Evolutionary conservation across 2,329 filamentous ascomycete species (phyloP).

Genomic region (Coleophoma crateriformis): DNA sequence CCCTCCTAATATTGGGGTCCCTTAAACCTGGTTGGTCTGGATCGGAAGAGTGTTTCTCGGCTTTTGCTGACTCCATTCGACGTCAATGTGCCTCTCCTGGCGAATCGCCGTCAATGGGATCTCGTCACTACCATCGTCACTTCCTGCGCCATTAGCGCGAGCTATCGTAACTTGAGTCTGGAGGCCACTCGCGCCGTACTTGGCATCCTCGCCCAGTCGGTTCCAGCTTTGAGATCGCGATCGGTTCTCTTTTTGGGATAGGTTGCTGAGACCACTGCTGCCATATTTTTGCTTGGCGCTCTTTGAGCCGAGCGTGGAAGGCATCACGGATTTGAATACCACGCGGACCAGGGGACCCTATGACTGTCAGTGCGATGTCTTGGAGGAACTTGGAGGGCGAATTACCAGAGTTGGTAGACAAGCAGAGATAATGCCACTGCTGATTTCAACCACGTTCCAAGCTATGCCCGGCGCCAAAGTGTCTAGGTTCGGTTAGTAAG

Average conservation of each 20-base stretch:
- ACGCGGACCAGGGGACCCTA: not conserved
- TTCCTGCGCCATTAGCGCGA: not conserved
- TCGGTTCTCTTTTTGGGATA: not conserved
- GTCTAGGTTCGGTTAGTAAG: not conserved
- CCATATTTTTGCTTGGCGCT: too few species aligned
- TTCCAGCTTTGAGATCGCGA: not conserved
- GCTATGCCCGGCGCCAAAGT: not conserved
- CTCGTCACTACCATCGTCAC: not conserved
- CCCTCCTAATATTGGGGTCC: too few species aligned
- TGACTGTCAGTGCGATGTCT: too few species aligned
- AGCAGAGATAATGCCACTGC: conserved; percentile 1
- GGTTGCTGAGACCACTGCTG: too few species aligned
- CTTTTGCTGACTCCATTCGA: not conserved
- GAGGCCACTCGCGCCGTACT: not conserved
- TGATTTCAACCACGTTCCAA: not conserved
- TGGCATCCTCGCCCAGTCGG: not conserved
- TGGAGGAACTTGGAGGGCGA: too few species aligned
- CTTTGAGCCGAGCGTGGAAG: not conserved
- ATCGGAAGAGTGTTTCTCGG: too few species aligned
- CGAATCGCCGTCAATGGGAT: not conserved
- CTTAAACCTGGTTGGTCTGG: too few species aligned
- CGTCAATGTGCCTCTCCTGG: not conserved
- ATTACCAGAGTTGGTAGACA: not conserved
- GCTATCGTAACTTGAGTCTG: not conserved
- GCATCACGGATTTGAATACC: not conserved